Conservation (phyloP, 2,329 filamentous ascomycete species). For the Tolypocladium sp. region DNA sequence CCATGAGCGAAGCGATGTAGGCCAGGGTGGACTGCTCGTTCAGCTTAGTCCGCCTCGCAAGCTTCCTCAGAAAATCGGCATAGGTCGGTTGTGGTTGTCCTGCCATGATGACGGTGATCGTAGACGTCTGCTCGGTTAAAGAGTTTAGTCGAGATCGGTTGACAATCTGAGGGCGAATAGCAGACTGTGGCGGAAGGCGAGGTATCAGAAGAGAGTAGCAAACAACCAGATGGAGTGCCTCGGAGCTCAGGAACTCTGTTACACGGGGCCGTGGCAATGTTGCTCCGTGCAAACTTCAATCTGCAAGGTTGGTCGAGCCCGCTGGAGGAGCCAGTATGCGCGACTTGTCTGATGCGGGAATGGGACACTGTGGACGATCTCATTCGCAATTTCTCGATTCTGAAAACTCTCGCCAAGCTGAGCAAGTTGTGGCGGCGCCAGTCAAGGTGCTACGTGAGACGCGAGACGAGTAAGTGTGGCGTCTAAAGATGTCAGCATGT, state of each 20-base stretch:
- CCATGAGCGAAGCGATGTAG: conserved; percentile 3
- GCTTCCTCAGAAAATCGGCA: neutral
- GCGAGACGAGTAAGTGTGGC: neutral
- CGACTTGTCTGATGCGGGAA: neutral
- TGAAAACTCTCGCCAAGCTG: no score
- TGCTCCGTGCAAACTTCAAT: neutral
- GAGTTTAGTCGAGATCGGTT: neutral
- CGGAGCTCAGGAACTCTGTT: neutral
- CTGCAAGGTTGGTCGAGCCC: no score
- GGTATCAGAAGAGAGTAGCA: neutral
- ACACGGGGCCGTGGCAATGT: neutral
- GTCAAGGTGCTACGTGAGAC: neutral
- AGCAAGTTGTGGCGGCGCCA: no score
- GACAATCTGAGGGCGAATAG: neutral
- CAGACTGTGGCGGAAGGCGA: neutral
- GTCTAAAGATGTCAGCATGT: neutral
- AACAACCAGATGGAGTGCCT: neutral
- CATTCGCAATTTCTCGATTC: neutral
- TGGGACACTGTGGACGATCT: neutral
- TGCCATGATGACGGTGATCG: neutral
- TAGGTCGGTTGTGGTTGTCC: neutral
- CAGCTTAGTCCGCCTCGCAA: neutral
- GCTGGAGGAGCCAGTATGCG: neutral
- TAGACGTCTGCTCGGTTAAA: no score
- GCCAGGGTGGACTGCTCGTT: conserved; percentile 4